Evolutionary conservation across 2,329 filamentous ascomycete genomes (phyloP).

Genomic region (Decorospora gaudefroyi): DNA sequence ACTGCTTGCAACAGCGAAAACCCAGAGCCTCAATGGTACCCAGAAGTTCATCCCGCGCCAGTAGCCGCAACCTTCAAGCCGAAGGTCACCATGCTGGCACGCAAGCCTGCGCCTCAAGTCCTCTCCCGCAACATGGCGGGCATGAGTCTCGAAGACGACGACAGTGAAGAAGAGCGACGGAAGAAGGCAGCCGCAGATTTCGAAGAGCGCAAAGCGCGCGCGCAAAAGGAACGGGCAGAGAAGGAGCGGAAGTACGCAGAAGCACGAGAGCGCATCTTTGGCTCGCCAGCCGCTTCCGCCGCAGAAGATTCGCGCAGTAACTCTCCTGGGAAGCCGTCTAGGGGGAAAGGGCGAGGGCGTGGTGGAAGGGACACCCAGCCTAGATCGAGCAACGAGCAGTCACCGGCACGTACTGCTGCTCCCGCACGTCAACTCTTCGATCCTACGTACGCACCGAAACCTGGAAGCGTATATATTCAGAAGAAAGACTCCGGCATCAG

Average conservation of each 20-base stretch:
- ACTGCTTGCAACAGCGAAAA: conserved; percentile 62
- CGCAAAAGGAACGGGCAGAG: conserved; percentile 80
- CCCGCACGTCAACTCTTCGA: conserved; percentile 72
- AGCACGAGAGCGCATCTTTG: conserved; percentile 84
- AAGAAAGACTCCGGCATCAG: conserved; percentile 53
- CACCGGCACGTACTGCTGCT: conserved; percentile 37
- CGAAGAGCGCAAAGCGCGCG: conserved; percentile 77
- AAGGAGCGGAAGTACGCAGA: conserved; percentile 91
- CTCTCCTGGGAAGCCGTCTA: conserved; percentile 38
- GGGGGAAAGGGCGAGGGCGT: conserved; percentile 47
- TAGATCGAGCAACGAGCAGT: conserved; percentile 46
- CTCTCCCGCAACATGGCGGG: conserved; percentile 61
- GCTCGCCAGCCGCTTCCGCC: conserved; percentile 54
- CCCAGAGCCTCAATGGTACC: conserved; percentile 73
- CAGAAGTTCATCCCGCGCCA: conserved; percentile 68
- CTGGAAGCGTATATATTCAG: conserved; percentile 57
- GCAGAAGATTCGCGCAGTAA: conserved; percentile 45
- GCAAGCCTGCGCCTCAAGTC: conserved; percentile 70
- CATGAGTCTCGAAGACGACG: conserved; percentile 57
- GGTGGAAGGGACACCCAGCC: conserved; percentile 47
- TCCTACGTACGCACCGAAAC: conserved; percentile 70
- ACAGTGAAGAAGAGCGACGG: conserved; percentile 66
- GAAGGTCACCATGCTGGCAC: conserved; percentile 80
- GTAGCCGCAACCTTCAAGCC: conserved; percentile 76
- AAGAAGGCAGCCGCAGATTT: conserved; percentile 68